Evolutionary conservation across 805 yeast genomes (phyloP).

Genomic region (Grigorovia humatica): DNA sequence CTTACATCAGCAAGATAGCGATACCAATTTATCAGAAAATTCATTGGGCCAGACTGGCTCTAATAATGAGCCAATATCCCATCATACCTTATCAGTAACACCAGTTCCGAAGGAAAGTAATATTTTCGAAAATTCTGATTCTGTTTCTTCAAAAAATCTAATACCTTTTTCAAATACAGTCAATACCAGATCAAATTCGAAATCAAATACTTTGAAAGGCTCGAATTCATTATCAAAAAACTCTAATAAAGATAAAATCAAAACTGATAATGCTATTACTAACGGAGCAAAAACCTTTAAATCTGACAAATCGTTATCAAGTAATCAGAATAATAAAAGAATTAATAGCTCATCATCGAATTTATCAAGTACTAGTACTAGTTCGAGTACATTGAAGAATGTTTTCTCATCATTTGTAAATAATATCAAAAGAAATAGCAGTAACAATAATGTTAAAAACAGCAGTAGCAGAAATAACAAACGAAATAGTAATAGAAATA

Average conservation of each 20-base stretch:
- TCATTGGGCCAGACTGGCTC: too few species aligned
- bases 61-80: too few species aligned
- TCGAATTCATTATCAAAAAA: too few species aligned
- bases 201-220: too few species aligned
- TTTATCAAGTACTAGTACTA: background rate
- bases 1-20: too few species aligned
- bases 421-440: constrained; percentile 17
- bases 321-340: background rate
- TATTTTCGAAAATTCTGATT: too few species aligned
- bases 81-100: too few species aligned
- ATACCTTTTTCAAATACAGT: too few species aligned
- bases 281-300: background rate
- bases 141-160: too few species aligned
- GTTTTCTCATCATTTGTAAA: constrained; percentile 38
- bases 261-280: background rate
- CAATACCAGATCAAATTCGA: too few species aligned
- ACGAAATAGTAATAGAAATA: constrained; percentile 9
- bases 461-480: constrained; percentile 31
- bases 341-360: background rate
- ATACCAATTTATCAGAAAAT: too few species aligned
- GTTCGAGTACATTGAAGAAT: constrained; percentile 30
- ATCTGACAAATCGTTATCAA: background rate
- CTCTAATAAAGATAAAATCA: background rate
- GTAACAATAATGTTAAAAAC: constrained; percentile 34
- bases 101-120: too few species aligned